These are phyloP conservation scores for Lepidium aucheri DNA, from an alignment of 345 rosid species.

Conservation along the genomic window DNA sequence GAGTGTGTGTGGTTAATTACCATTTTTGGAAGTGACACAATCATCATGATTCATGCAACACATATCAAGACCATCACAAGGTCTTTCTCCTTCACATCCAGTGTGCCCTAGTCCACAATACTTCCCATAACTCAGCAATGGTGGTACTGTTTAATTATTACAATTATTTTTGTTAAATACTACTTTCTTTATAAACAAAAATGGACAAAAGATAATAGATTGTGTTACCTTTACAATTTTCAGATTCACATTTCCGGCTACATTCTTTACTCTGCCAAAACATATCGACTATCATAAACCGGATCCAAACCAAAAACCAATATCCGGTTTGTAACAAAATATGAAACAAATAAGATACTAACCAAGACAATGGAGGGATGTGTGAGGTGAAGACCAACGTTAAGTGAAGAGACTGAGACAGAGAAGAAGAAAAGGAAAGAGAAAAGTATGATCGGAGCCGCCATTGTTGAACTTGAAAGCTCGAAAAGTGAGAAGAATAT, in stretches of 20 bases:
- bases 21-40: conserved; percentile 69
- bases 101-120: conserved; percentile 79
- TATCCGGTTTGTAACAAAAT: no score
- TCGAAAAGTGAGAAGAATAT: conserved; percentile 26
- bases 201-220: no score
- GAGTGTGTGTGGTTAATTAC: conserved; percentile 27
- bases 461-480: conserved; percentile 23
- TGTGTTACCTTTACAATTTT: no score
- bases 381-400: conserved; percentile 56
- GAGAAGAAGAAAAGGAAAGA: conserved; percentile 17
- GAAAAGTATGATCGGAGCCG: conserved; percentile 15
- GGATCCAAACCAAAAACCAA: neutral
- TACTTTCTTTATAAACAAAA: no score
- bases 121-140: conserved; percentile 84
- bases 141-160: conserved; percentile 50
- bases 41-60: conserved; percentile 94
- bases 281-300: neutral
- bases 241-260: conserved; percentile 63
- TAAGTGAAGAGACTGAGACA: conserved; percentile 42
- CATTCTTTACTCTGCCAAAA: conserved; percentile 55
- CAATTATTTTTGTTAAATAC: no score
- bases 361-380: conserved; percentile 49
- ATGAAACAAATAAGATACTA: neutral
- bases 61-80: conserved; percentile 90
- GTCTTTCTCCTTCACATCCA: conserved; percentile 88